Conservation (phyloP, 1,139 yeast genomes). For the Pichia sorboxylosa region DNA sequence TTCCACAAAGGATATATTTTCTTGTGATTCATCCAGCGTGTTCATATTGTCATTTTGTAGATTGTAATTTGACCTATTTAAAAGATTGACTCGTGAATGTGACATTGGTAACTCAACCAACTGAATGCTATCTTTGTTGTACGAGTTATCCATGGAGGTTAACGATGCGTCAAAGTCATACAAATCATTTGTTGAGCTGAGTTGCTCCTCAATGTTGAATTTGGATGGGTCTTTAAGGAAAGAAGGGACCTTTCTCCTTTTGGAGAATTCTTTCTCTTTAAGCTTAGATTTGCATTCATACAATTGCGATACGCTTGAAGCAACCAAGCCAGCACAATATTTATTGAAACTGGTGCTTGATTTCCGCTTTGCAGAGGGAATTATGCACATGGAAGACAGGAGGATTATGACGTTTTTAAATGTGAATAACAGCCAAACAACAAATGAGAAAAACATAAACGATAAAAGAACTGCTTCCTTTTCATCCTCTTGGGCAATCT, state of each 20-base stretch:
- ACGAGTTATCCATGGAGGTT: neutral
- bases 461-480: conserved; percentile 61
- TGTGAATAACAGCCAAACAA: conserved; percentile 66
- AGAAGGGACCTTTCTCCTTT: conserved; percentile 14
- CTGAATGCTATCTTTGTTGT: too few species aligned
- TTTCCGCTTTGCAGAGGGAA: conserved; percentile 7
- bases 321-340: conserved; percentile 18
- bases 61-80: too few species aligned
- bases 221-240: too few species aligned
- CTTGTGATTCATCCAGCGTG: too few species aligned
- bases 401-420: conserved; percentile 33
- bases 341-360: conserved; percentile 10
- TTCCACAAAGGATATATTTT: too few species aligned
- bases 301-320: conserved; percentile 17
- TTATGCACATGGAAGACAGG: conserved; percentile 16
- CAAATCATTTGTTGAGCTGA: too few species aligned
- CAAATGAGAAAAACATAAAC: conserved; percentile 63
- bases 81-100: conserved; percentile 6
- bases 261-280: conserved; percentile 9
- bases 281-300: conserved; percentile 17
- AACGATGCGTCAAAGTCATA: too few species aligned
- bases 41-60: too few species aligned
- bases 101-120: too few species aligned
- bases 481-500: conserved; percentile 49
- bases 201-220: too few species aligned